phyloP scores from a whole-genome alignment of 192 early-diverging fungal genomes.

The Podila minutissima region DNA sequence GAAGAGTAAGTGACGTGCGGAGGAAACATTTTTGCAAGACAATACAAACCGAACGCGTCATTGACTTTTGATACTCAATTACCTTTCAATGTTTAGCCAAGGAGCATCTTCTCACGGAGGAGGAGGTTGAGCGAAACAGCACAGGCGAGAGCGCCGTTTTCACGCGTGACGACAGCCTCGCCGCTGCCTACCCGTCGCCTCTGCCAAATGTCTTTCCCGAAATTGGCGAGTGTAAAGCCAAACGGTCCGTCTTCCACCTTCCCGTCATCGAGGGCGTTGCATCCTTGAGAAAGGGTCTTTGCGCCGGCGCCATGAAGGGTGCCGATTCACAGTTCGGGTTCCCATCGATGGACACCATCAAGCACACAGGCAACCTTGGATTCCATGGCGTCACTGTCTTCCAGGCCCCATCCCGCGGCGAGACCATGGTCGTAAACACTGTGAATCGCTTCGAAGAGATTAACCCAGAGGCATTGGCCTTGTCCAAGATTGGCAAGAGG shows the following conservation, averaged over 20 bases:
- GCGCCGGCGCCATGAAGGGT: constrained; percentile 70
- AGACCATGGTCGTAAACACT: constrained; percentile 75
- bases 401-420: constrained; percentile 60
- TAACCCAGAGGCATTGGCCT: constrained; percentile 65
- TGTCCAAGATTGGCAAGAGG: constrained; percentile 62
- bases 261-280: constrained; percentile 67
- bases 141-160: constrained; percentile 75
- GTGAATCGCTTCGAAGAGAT: constrained; percentile 61
- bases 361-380: constrained; percentile 71
- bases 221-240: constrained; percentile 61
- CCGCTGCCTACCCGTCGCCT: constrained; percentile 64
- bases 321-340: constrained; percentile 81
- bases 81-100: constrained; percentile 44
- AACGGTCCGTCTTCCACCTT: constrained; percentile 59
- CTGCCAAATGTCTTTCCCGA: constrained; percentile 75
- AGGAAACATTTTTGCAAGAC: background rate
- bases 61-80: background rate
- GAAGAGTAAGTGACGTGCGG: constrained; percentile 32
- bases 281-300: constrained; percentile 67
- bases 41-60: background rate
- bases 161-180: constrained; percentile 56
- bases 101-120: constrained; percentile 66
- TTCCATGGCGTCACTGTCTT: constrained; percentile 90
- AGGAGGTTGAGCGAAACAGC: constrained; percentile 66
- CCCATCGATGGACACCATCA: constrained; percentile 86